Conservation (phyloP, 2,329 filamentous ascomycete species). For the Microcyclospora pomicola region DNA sequence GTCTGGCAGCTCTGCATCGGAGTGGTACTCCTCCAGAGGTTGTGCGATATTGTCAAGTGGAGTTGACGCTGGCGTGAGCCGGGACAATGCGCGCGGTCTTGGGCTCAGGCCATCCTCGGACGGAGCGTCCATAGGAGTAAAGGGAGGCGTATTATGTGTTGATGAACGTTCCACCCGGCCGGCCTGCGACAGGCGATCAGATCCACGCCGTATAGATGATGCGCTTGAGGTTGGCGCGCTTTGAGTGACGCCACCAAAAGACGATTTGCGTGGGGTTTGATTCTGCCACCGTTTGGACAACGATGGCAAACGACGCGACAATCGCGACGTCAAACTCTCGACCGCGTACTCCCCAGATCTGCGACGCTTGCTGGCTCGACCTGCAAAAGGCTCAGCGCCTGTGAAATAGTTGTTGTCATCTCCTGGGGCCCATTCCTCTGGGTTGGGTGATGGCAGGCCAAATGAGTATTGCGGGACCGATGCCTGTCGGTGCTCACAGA, state of each 20-base stretch:
- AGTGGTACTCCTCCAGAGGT: conserved; percentile 7
- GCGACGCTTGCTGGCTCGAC: conserved; percentile 42
- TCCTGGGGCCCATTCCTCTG: conserved; percentile 19
- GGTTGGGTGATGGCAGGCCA: conserved; percentile 3
- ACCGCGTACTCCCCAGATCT: conserved; percentile 47
- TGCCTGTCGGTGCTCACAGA: conserved; percentile 39
- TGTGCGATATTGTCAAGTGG: not conserved
- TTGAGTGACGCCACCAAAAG: conserved; percentile 14
- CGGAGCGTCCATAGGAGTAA: conserved; percentile 9
- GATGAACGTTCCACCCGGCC: not conserved
- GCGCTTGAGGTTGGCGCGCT: conserved; percentile 29
- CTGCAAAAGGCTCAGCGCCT: conserved; percentile 39
- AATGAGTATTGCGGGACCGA: not conserved
- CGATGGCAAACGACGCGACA: conserved; percentile 41
- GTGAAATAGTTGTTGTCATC: conserved; percentile 44
- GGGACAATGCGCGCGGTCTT: not conserved
- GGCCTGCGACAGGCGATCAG: conserved; percentile 50
- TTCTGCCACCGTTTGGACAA: conserved; percentile 7
- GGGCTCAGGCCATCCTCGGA: not conserved
- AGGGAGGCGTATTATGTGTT: conserved; percentile 26
- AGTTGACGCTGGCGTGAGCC: not conserved
- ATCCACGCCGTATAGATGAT: conserved; percentile 65
- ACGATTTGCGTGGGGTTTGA: conserved; percentile 6
- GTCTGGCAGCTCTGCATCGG: conserved; percentile 24
- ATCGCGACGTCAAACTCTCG: conserved; percentile 48